Conservation (phyloP, 106 monocot genomes). For the Phalaenopsis equestris region DNA sequence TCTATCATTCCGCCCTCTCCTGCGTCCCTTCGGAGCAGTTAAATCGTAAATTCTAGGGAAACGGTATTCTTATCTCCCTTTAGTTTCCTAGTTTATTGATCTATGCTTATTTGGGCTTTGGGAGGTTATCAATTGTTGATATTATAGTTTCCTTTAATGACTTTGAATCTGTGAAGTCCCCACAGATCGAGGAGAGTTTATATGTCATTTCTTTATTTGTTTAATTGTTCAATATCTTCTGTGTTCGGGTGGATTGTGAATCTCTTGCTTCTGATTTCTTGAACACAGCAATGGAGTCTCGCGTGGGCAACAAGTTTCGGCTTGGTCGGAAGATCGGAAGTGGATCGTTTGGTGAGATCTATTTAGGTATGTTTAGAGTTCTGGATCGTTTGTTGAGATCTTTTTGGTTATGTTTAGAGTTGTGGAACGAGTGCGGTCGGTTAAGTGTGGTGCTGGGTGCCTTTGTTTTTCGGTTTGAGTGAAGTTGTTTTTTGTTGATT, state of each 20-base stretch:
- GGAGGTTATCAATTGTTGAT: too few species aligned
- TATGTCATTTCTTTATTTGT: too few species aligned
- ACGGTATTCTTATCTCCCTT: too few species aligned
- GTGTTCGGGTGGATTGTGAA: background rate
- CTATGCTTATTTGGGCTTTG: too few species aligned
- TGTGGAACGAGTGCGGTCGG: background rate
- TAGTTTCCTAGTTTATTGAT: too few species aligned
- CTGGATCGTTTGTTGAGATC: conserved; percentile 75
- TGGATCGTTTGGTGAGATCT: conserved; percentile 76
- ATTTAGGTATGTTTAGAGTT: conserved; percentile 35
- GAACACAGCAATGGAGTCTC: conserved; percentile 40
- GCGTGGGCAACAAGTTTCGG: conserved; percentile 59
- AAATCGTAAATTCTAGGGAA: too few species aligned
- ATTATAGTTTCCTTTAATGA: too few species aligned
- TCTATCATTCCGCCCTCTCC: too few species aligned
- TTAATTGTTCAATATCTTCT: background rate
- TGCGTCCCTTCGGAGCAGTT: too few species aligned
- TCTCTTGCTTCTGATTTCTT: background rate
- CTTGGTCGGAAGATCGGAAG: conserved; percentile 72
- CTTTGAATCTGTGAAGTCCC: too few species aligned
- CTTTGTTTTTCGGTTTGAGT: background rate
- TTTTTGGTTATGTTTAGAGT: conserved; percentile 36
- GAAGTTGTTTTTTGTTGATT: conserved; percentile 4
- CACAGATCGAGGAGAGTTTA: too few species aligned
- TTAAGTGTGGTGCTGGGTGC: background rate